Percentiles rank a stretch among this genome's conserved stretches.
Evolutionary conservation across 73 alveolate genomes (phyloP).

Genomic region (Halteria grandinella): DNA sequence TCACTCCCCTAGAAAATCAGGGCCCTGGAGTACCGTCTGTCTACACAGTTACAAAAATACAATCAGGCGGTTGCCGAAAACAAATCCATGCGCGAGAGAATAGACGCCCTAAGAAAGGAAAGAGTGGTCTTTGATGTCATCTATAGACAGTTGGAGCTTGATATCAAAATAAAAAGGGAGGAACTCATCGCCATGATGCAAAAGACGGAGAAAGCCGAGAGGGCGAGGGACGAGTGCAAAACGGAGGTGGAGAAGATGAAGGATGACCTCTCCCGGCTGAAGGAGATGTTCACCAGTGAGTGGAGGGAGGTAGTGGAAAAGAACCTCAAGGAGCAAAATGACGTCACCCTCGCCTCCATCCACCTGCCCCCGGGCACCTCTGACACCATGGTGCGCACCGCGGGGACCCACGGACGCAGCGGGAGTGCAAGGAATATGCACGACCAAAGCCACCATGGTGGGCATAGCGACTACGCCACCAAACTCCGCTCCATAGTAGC

Average conservation of each 20-base stretch:
- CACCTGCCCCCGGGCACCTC: slow-evolving; percentile 38
- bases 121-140: slow-evolving; percentile 91
- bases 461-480: background rate
- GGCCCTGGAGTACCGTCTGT: slow-evolving; percentile 92
- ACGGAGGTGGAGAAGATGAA: slow-evolving; percentile 69
- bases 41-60: slow-evolving; percentile 93
- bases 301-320: slow-evolving; percentile 81
- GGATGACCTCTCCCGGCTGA: slow-evolving; percentile 81
- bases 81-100: slow-evolving; percentile 87
- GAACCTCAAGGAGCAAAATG: slow-evolving; percentile 76
- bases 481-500: slow-evolving; percentile 36
- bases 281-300: slow-evolving; percentile 80
- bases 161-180: slow-evolving; percentile 77
- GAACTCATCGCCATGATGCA: slow-evolving; percentile 84
- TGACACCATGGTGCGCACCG: slow-evolving; percentile 6
- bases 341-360: slow-evolving; percentile 39
- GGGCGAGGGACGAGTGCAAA: slow-evolving; percentile 63
- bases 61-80: slow-evolving; percentile 97
- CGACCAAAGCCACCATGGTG: slow-evolving; percentile 2
- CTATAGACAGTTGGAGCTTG: slow-evolving; percentile 84
- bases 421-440: background rate
- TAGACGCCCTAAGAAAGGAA: slow-evolving; percentile 96
- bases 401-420: background rate
- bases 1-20: slow-evolving; percentile 81
- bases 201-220: slow-evolving; percentile 69